Evolutionary conservation across 2,329 filamentous ascomycete genomes (phyloP), one percentile per base, ranked within the genome.

Genomic region (Cordyceps tenuipes): DNA sequence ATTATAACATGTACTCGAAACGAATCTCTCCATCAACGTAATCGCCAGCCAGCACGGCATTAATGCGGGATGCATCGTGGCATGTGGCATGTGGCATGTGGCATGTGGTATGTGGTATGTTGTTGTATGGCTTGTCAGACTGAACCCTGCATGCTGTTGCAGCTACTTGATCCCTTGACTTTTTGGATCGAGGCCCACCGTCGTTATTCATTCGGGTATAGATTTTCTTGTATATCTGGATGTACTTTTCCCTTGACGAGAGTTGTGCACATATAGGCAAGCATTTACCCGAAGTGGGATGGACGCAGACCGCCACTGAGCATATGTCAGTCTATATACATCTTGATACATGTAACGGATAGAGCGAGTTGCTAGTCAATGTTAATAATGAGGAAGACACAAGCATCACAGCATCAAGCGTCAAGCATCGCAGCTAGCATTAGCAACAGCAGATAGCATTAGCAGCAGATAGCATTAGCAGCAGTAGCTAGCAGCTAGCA

Each of bases 141-240:
- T 12, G 48, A 50, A 55, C 54, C 54, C 54, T 57, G 54, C 46
- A 57, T 57, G 15, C 23, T 41, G 54, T 34, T 41, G 39, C 29
- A 50, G 46, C 47, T 36, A 48, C 43, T 36, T 48, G 51, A 58
- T 59, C 49, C 53, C 57, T 59, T 52, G 57, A 49, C 48, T n/a
- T 52, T 59, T 53, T 41, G 39, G 29, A 47, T 43, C 41, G 23
- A 21, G 48, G 39, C 15, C 56, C 56, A 59, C 56, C 19, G n/a
- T 26, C 23, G 23, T 13, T 31, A 31, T 31, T 43, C 26, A 13
- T 36, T 39, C 9, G 2, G 29, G 9, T 21, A 36, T 41, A 41
- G 39, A 15, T 41, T 41, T 5, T 15, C 12, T 50, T 19, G 12
- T 50, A n/a, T 21, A 19, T 2, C 19, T 50, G 13, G 13, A 13